A percentile compares a stretch with the other conserved stretches of the same genome.
Evolutionary conservation across 202 grass and related monocot species (phyloP).

Genomic region (Zizania palustris): DNA sequence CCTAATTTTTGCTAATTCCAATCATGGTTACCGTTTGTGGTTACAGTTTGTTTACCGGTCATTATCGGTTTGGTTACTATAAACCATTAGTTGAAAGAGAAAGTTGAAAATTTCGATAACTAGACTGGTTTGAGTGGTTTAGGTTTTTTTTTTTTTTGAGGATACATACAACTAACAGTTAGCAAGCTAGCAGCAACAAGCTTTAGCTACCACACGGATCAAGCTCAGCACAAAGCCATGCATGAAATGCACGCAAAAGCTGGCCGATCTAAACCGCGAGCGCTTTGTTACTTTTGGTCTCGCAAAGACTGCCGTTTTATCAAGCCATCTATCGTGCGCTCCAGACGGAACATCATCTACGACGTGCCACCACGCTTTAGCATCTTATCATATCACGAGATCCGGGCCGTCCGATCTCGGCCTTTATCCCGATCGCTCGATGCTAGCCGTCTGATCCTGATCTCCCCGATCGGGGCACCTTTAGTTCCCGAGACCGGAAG

Average conservation of each 20-base stretch:
- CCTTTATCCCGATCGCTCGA: not conserved
- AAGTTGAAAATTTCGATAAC: too few species aligned
- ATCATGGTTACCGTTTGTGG: too few species aligned
- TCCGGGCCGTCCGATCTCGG: slow-evolving; percentile 1
- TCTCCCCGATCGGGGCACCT: slow-evolving; percentile 42
- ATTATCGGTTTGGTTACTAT: too few species aligned
- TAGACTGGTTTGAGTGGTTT: too few species aligned
- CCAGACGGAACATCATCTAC: slow-evolving; percentile 27
- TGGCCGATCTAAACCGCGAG: not conserved
- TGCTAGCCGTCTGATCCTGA: slow-evolving; percentile 25
- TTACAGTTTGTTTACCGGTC: too few species aligned
- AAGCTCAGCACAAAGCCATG: not conserved
- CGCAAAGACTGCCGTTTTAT: slow-evolving; percentile 28
- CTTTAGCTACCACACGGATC: not conserved
- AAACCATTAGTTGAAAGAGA: too few species aligned
- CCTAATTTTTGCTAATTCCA: too few species aligned
- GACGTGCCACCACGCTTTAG: slow-evolving; percentile 34
- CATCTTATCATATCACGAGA: slow-evolving; percentile 48
- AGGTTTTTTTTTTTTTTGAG: too few species aligned
- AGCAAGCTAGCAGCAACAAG: too few species aligned
- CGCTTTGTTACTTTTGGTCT: slow-evolving; percentile 20
- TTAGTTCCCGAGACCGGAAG: slow-evolving; percentile 38
- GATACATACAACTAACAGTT: too few species aligned
- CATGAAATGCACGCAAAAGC: slow-evolving; percentile 4
- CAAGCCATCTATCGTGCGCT: slow-evolving; percentile 42